These are phyloP conservation scores for Glebionis coronaria DNA, from an alignment of 129 eudicot species.

Conservation along the genomic window DNA sequence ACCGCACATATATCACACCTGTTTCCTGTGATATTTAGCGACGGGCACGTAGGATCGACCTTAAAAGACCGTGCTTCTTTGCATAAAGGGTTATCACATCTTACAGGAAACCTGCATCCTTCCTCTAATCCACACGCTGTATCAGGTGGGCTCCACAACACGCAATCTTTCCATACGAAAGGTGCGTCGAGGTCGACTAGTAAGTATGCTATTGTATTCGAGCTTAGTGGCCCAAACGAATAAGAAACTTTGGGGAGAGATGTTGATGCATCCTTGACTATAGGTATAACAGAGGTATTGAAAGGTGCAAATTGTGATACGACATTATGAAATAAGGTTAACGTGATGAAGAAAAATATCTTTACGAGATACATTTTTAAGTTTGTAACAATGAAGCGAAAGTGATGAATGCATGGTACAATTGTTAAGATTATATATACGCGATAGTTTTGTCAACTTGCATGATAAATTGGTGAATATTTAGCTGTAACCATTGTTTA, in stretches of 20 bases:
- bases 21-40: background rate
- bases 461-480: no score
- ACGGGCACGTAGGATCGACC: slow-evolving; percentile 3
- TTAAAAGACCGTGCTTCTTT: background rate
- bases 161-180: background rate
- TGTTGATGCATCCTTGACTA: background rate
- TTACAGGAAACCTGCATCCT: slow-evolving; percentile 3
- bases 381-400: no score
- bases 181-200: slow-evolving; percentile 2
- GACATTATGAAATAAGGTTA: background rate
- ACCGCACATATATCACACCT: background rate
- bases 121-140: background rate
- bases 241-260: background rate
- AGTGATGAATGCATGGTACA: no score
- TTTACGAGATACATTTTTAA: background rate
- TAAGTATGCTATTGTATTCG: background rate
- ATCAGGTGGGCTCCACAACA: background rate
- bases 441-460: no score
- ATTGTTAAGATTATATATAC: no score
- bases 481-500: no score
- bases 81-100: background rate
- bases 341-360: background rate
- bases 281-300: slow-evolving; percentile 3
- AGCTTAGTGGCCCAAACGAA: background rate
- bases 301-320: background rate